Evolutionary conservation across 2,329 filamentous ascomycete species (phyloP), one percentile per base, ranked within the genome.

Genomic region (Pleomassaria siparia): DNA sequence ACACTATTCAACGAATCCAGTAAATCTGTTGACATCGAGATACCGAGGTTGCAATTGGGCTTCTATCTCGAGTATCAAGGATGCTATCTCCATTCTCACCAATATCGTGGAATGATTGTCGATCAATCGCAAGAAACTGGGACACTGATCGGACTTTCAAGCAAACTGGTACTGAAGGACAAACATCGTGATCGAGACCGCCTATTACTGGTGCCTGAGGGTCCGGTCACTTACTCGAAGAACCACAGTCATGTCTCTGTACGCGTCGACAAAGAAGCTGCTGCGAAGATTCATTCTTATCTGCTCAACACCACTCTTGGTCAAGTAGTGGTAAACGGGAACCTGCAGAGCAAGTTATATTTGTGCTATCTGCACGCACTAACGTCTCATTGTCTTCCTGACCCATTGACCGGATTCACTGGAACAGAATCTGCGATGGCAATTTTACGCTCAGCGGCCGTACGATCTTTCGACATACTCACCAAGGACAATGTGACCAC

Each of bases 391-490:
- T 79, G 72, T 21, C 62, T 82, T 0, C 75, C 76, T 0, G 81
- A 85, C 53, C 65, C 63, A 0, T 66, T 84, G 0, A 80, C 76
- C 0, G 39, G 56, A 0, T 62, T 64, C 4, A 85, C 80, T 0
- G 82, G 83, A 0, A 82, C 79, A 0, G 81, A 85, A 51, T 62
- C 78, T 37, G 78, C 80, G 0, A 54, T 85, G 0, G 52, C 58
- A 0, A 79, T 81, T 1, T 58, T 85, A 0, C 35, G 48, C 0
- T 80, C 77, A 0, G 79, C 78, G 0, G 71, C 78, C 0, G 62
- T 82, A 0, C 58, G 65, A 15, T 85, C 81, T 0, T 77, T 79
- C 39, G 60, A 69, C 2, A 39, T 54, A 0, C 63, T 84, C 0
- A 44, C 28, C 0, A 2, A 36, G 3, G 43, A 50, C 0, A 49